These are phyloP conservation scores for Chlamydomonas schloesseri DNA, from an alignment of 139 green algal genomes.

Conservation along the genomic window DNA sequence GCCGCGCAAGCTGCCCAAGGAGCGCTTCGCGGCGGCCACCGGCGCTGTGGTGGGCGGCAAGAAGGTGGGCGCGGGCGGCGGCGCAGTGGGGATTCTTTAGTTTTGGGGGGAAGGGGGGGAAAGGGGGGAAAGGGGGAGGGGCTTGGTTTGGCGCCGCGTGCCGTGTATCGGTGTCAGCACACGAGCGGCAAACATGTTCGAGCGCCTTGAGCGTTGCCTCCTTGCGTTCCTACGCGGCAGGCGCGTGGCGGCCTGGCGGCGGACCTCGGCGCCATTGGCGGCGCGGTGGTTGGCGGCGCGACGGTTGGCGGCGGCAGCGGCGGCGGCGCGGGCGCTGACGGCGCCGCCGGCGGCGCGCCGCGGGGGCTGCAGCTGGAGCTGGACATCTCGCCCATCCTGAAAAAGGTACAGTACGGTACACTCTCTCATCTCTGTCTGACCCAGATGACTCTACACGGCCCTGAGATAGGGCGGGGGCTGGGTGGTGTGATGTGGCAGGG, in stretches of 20 bases:
- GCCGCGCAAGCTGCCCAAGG: constrained; percentile 27
- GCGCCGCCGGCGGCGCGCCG: neutral
- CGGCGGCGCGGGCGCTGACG: neutral
- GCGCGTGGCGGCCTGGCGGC: constrained; percentile 13
- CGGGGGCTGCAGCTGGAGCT: constrained; percentile 66
- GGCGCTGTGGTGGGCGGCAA: neutral
- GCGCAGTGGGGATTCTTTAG: too few species aligned
- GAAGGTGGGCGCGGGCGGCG: neutral
- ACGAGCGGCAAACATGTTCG: too few species aligned
- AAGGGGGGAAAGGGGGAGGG: neutral
- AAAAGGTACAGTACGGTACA: too few species aligned
- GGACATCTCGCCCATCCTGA: constrained; percentile 72
- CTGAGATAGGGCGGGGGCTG: too few species aligned
- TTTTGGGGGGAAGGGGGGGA: too few species aligned
- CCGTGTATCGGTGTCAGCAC: too few species aligned
- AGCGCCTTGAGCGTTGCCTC: too few species aligned
- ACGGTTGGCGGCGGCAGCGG: neutral
- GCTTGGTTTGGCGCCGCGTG: too few species aligned
- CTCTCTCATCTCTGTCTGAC: too few species aligned
- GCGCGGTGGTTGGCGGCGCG: constrained; percentile 5
- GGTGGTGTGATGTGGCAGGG: too few species aligned
- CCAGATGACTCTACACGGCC: too few species aligned
- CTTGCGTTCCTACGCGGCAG: too few species aligned
- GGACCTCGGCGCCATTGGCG: constrained; percentile 24
- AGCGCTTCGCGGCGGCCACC: constrained; percentile 20